Evolutionary conservation across 441 rosid genomes (phyloP), one percentile per base, ranked within the genome.

Genomic region (Omphalea diandra): DNA sequence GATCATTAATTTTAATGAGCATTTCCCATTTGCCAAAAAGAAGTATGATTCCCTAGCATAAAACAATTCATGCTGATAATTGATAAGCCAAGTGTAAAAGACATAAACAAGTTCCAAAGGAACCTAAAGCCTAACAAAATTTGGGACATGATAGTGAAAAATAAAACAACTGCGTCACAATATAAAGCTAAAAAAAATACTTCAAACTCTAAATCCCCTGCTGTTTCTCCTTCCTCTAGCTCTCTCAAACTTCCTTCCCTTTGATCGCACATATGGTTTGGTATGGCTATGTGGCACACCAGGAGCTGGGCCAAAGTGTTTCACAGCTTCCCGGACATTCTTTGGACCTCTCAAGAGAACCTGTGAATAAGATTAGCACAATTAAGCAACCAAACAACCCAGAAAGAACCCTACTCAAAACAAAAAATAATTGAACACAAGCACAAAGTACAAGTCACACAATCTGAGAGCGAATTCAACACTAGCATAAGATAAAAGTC

Each of bases 261-360:
- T 84, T 0, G 88, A 65, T 6, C 97, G 89, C 41, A 92, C 96
- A 55, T 88, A 92, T 2, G 98, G 97, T 80, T 91, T 94, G 14
- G 96, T 67, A 77, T 85, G 87, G 83, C 96, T 94, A 87, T 85
- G 90, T 15, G 99, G 99, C 60, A 94, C 96, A 80, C 99, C 94
- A 53, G 99, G 98, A 50, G 99, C 97, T 9, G 87, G 94, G 2
- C 99, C 99, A 9, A 94, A 94, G 84, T 94, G 99, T 77, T 92
- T 94, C 67, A 90, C 99, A 24, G 97, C 98, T 66, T 94, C 98
- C 60, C 98, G 94, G 14, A 95, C 80, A 72, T 89, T 94, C 94
- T 92, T 94, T 3, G 97, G 98, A 56, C 98, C 98, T 79, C 99
- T 85, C 5, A 95, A 88, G 65, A 95, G 97, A 80, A 89, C 77